Percentiles rank a stretch among this genome's conserved stretches.
Conservation (phyloP, 2,329 filamentous ascomycete species). For the Penicillium sp. region DNA sequence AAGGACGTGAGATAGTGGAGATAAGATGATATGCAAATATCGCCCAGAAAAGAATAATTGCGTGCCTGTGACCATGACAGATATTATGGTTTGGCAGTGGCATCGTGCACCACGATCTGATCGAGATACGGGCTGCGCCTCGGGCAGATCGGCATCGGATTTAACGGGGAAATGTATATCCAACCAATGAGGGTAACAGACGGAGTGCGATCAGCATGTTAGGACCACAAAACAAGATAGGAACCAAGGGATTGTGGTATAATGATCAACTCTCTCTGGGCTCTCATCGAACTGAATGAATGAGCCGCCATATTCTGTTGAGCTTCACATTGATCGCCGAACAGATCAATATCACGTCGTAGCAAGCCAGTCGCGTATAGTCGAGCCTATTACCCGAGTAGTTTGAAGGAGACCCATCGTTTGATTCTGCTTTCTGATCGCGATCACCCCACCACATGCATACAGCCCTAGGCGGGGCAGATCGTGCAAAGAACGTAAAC, state of each 20-base stretch:
- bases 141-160: background rate
- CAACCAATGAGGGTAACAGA: background rate
- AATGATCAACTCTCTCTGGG: too few relatives aligned
- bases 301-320: background rate
- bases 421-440: background rate
- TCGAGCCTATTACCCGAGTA: background rate
- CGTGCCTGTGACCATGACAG: background rate
- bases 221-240: background rate
- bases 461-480: background rate
- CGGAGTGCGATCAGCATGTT: background rate
- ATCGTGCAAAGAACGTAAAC: background rate
- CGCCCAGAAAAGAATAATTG: background rate
- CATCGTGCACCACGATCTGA: background rate
- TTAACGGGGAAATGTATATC: background rate
- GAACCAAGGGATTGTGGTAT: too few relatives aligned
- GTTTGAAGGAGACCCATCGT: background rate
- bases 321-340: background rate
- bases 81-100: background rate
- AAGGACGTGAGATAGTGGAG: background rate
- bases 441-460: background rate
- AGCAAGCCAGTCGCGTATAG: background rate
- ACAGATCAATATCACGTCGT: background rate
- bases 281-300: too few relatives aligned
- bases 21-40: background rate
- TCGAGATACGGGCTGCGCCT: background rate